These are phyloP conservation scores for Eleusine coracana DNA, from an alignment of 176 grass and related monocot species.

Conservation along the genomic window DNA sequence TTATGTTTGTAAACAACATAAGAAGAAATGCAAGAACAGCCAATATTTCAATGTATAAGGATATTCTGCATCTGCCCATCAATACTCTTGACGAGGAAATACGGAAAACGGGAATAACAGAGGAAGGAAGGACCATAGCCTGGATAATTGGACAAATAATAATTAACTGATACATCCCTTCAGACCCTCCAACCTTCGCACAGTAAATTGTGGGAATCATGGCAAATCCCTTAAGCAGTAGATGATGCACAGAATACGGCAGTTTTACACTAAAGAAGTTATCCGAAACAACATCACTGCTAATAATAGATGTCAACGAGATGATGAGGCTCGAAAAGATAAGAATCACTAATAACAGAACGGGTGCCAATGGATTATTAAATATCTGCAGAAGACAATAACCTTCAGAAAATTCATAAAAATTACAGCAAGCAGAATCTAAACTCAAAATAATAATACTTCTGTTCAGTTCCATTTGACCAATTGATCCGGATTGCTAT, in stretches of 20 bases:
- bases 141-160: constrained; percentile 74
- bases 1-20: constrained; percentile 70
- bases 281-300: constrained; percentile 49
- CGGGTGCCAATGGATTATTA: constrained; percentile 60
- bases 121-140: constrained; percentile 82
- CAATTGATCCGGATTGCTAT: too few species aligned
- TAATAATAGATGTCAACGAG: constrained; percentile 60
- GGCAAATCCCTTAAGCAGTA: constrained; percentile 60
- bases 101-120: constrained; percentile 73
- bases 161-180: constrained; percentile 76
- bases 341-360: constrained; percentile 69
- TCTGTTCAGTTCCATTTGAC: neutral
- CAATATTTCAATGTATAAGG: constrained; percentile 55
- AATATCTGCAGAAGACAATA: constrained; percentile 64
- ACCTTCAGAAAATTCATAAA: neutral
- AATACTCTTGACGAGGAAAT: constrained; percentile 70
- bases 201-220: constrained; percentile 56
- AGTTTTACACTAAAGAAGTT: constrained; percentile 66
- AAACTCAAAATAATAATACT: neutral
- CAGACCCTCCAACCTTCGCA: constrained; percentile 57
- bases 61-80: constrained; percentile 70
- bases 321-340: constrained; percentile 76
- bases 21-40: constrained; percentile 68
- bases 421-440: too few species aligned
- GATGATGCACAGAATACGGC: constrained; percentile 41